These are phyloP conservation scores for Cryptococcus floricola DNA, from an alignment of 1,284 basidiomycete species.

Conservation along the genomic window DNA sequence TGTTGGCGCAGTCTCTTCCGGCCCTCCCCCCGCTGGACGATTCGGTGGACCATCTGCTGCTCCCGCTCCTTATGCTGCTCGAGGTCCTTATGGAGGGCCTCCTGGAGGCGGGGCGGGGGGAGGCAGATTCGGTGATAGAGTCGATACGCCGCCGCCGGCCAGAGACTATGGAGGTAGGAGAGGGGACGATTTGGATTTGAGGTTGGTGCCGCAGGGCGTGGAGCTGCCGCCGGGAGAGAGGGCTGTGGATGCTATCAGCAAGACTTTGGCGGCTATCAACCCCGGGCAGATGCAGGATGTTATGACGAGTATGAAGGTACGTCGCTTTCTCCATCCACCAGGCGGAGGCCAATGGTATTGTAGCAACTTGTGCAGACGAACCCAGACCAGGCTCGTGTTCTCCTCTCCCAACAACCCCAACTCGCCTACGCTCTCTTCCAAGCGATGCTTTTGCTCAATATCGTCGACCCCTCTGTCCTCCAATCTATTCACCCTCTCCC, in stretches of 20 bases:
- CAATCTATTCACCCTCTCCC: conserved; percentile 54
- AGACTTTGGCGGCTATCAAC: conserved; percentile 77
- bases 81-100: neutral
- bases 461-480: conserved; percentile 83
- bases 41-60: conserved; percentile 14
- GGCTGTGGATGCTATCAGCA: conserved; percentile 79
- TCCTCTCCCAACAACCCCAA: conserved; percentile 83
- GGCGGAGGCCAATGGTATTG: neutral
- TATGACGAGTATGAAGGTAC: conserved; percentile 95
- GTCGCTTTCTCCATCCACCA: conserved; percentile 23
- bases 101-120: neutral
- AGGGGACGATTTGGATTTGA: conserved; percentile 16
- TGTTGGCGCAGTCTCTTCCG: neutral
- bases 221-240: conserved; percentile 70
- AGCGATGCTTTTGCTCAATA: conserved; percentile 87
- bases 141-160: conserved; percentile 1
- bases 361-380: conserved; percentile 73
- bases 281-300: conserved; percentile 88
- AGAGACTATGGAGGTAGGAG: conserved; percentile 2
- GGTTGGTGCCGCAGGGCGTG: conserved; percentile 67
- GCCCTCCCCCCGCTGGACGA: conserved; percentile 8
- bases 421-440: conserved; percentile 95
- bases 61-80: conserved; percentile 1
- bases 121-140: neutral
- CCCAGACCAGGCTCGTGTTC: conserved; percentile 78